Base-by-base conservation (phyloP, 176 grass and related monocot genomes). In the Poa pratensis region DNA sequence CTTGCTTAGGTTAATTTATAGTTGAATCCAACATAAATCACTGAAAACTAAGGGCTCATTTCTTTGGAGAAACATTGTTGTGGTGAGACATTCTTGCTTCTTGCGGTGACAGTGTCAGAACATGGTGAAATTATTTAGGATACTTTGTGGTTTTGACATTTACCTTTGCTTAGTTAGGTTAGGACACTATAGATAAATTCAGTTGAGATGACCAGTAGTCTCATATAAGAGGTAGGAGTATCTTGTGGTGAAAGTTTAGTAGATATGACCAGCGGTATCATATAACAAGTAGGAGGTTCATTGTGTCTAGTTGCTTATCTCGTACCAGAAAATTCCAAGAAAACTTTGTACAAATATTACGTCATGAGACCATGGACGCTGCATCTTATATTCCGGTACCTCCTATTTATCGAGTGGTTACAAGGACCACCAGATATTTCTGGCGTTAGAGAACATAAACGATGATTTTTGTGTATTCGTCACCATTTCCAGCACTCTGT, bases 401-500 rank as follows among this genome's bases (percentile, higher is more conserved):
- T 26, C 42, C 83, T 46, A 45, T 34, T 28, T 40, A 54, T 32
- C 55, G 13, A 77, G 16, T 30, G n/a, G 5, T 26, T 77, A 40
- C 17, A 39, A 49, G n/a, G 34, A 35, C 20, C 35, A 59, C 18
- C 55, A 18, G 43, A 75, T 92, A n/a, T 53, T 80, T 67, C 20
- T 23, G 26, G 19, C 72, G 22, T 35, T 82, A 43, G 30, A 82
- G 14, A 70, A 3, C 23, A 5, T 20, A 50, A 79, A 50, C 14
- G 16, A 28, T 7, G 12, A 34, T 27, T 35, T 76, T 40, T 58
- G 3, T 15, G 68, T 35, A 87, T 67, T 46, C 22, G 7, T 65
- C 42, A 53, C 6, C 6, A 60, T 77, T 85, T 62, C 78, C 85
- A 52, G 82, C 54, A 54, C 61, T 18, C n/a, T 79, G 20, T 80